A percentile compares a stretch with the other conserved stretches of the same genome.
These are phyloP conservation scores for Pyrenophora teres DNA, from an alignment of 2,329 filamentous ascomycete genomes.

Conservation along the genomic window DNA sequence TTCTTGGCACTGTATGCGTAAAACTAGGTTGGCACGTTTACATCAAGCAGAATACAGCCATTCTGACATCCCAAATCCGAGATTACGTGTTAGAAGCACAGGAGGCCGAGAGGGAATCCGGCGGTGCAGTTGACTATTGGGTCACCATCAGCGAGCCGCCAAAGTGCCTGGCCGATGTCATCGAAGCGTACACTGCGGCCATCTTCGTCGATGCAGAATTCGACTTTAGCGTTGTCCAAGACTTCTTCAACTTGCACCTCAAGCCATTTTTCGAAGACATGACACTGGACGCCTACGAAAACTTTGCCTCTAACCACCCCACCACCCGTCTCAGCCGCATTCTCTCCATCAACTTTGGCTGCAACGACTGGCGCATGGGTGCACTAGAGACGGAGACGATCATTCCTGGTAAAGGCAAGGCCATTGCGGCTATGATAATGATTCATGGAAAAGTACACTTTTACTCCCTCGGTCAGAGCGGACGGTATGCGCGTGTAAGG, in stretches of 20 bases:
- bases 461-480: slow-evolving; percentile 64
- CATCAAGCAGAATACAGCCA: slow-evolving; percentile 60
- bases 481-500: slow-evolving; percentile 72
- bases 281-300: slow-evolving; percentile 72
- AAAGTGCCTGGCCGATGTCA: slow-evolving; percentile 80
- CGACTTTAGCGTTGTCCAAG: slow-evolving; percentile 71
- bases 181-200: slow-evolving; percentile 88
- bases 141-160: slow-evolving; percentile 62
- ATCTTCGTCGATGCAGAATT: slow-evolving; percentile 89
- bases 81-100: slow-evolving; percentile 63
- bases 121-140: slow-evolving; percentile 71
- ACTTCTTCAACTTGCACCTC: slow-evolving; percentile 78
- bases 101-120: slow-evolving; percentile 55
- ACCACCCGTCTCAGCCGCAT: slow-evolving; percentile 70
- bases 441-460: slow-evolving; percentile 74
- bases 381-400: slow-evolving; percentile 50
- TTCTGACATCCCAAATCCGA: slow-evolving; percentile 57
- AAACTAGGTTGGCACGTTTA: slow-evolving; percentile 77
- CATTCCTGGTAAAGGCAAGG: slow-evolving; percentile 49
- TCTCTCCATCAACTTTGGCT: slow-evolving; percentile 68
- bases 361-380: slow-evolving; percentile 60
- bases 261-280: slow-evolving; percentile 83
- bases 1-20: slow-evolving; percentile 81
- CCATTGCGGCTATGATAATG: slow-evolving; percentile 72
- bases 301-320: slow-evolving; percentile 84